A percentile compares a stretch with the other conserved stretches of the same genome.
Evolutionary conservation across 768 basidiomycete genomes (phyloP).

Genomic region (Mycena haematopus): DNA sequence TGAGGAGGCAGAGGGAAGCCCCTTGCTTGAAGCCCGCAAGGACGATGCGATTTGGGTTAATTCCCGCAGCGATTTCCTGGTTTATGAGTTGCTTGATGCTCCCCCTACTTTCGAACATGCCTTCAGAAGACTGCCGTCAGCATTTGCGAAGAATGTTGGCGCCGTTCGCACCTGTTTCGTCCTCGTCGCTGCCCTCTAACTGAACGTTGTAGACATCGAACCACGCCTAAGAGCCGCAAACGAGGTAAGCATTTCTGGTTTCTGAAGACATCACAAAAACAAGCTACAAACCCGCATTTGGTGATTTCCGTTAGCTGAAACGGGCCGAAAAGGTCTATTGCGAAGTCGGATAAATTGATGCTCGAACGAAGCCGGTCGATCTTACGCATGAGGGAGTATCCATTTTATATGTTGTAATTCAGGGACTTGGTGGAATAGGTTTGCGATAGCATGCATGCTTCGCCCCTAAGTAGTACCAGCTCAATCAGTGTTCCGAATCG

Average conservation of each 20-base stretch:
- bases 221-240: slow-evolving; percentile 3
- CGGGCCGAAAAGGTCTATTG: slow-evolving; percentile 7
- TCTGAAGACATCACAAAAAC: not conserved
- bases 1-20: slow-evolving; percentile 48
- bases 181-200: slow-evolving; percentile 25
- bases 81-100: slow-evolving; percentile 47
- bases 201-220: slow-evolving; percentile 14
- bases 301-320: slow-evolving; percentile 13
- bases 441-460: slow-evolving; percentile 16
- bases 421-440: slow-evolving; percentile 11
- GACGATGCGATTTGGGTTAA: slow-evolving; percentile 48
- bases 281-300: slow-evolving; percentile 5
- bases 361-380: not conserved
- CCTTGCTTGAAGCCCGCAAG: slow-evolving; percentile 58
- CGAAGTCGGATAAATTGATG: not conserved
- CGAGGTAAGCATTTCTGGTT: not conserved
- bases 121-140: slow-evolving; percentile 22
- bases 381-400: slow-evolving; percentile 21
- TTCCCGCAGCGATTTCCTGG: slow-evolving; percentile 48
- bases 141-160: not conserved
- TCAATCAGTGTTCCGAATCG: slow-evolving; percentile 1
- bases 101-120: slow-evolving; percentile 45
- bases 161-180: slow-evolving; percentile 34
- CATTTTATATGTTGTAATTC: slow-evolving; percentile 10
- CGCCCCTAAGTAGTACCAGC: slow-evolving; percentile 2